Percentiles rank a stretch among this genome's conserved stretches.
These are phyloP conservation scores for Poronia punctata DNA, from an alignment of 495 filamentous ascomycete genomes.

Conservation along the genomic window DNA sequence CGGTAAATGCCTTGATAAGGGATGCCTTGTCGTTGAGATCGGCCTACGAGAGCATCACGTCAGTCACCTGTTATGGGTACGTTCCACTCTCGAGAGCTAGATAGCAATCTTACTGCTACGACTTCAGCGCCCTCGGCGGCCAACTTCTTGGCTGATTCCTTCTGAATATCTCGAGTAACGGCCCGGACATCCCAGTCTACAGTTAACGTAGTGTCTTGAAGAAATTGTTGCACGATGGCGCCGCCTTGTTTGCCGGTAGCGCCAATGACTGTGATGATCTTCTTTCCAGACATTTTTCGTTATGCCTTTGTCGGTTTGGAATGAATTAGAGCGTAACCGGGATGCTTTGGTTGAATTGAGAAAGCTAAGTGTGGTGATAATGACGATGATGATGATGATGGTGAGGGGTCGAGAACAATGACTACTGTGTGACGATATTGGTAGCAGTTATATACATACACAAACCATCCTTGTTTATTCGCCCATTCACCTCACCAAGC, in stretches of 20 bases:
- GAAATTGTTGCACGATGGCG: conserved; percentile 46
- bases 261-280: conserved; percentile 54
- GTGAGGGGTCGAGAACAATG: conserved; percentile 1
- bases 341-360: neutral
- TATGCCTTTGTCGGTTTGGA: conserved; percentile 26
- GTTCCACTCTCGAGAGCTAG: neutral
- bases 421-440: conserved; percentile 1
- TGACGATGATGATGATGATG: neutral
- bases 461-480: no score
- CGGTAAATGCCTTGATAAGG: conserved; percentile 43
- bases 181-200: conserved; percentile 47
- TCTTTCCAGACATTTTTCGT: conserved; percentile 36
- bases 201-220: conserved; percentile 43
- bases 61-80: neutral
- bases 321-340: neutral
- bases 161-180: conserved; percentile 48
- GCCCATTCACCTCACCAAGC: no score
- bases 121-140: conserved; percentile 37
- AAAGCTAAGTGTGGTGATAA: neutral
- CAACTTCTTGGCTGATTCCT: conserved; percentile 37
- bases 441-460: conserved; percentile 2
- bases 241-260: conserved; percentile 59
- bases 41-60: conserved; percentile 27
- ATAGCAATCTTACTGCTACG: conserved; percentile 13
- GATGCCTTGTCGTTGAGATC: conserved; percentile 44